Evolutionary conservation across 177 flowering plant genomes (phyloP).

Genomic region (Tripterygium wilfordii): DNA sequence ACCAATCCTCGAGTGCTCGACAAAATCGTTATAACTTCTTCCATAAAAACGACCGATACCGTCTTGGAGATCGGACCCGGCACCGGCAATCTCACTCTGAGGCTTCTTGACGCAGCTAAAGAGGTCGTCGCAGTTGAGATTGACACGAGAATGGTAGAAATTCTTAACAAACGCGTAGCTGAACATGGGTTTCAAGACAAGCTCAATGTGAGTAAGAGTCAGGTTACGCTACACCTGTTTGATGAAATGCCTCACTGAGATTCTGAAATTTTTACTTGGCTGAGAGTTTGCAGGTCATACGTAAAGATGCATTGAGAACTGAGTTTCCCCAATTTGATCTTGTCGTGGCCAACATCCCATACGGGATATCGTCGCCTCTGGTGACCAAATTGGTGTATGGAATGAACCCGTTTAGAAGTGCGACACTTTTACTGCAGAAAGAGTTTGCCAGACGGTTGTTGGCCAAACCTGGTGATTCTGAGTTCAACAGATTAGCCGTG

Average conservation of each 20-base stretch:
- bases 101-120: conserved; percentile 63
- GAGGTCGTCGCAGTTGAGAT: conserved; percentile 74
- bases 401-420: conserved; percentile 43
- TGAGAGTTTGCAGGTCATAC: conserved; percentile 50
- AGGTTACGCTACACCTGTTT: conserved; percentile 19
- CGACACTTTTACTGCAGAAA: conserved; percentile 82
- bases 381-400: conserved; percentile 71
- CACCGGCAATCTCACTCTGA: conserved; percentile 88
- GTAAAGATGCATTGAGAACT: conserved; percentile 66
- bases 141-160: conserved; percentile 70
- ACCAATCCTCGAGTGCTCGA: conserved; percentile 76
- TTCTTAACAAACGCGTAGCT: conserved; percentile 52
- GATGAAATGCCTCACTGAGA: conserved; percentile 25
- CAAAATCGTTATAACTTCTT: conserved; percentile 58
- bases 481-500: conserved; percentile 78
- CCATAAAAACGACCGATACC: conserved; percentile 51
- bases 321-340: conserved; percentile 76
- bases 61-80: conserved; percentile 93
- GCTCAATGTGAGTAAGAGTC: conserved; percentile 39
- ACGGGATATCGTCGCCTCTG: conserved; percentile 81
- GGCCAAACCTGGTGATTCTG: conserved; percentile 88
- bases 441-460: conserved; percentile 79
- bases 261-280: background rate
- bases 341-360: conserved; percentile 91
- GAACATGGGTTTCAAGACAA: conserved; percentile 42